Evolutionary conservation across 2,329 filamentous ascomycete species (phyloP).

Genomic region (Sphaerulina populicola): DNA sequence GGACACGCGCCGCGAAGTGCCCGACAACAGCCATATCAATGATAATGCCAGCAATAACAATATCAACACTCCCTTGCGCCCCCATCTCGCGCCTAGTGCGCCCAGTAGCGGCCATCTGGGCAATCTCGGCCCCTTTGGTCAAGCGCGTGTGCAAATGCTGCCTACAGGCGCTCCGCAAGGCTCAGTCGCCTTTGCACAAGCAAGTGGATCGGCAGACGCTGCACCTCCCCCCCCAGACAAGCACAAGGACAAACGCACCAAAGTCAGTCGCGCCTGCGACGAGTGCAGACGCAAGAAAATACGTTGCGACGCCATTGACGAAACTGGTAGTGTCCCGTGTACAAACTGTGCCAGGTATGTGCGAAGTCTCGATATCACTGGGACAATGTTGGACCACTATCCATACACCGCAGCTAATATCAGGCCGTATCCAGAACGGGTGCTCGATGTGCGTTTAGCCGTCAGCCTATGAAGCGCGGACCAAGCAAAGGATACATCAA

Average conservation of each 20-base stretch:
- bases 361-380: neutral
- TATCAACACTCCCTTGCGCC: neutral
- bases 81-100: neutral
- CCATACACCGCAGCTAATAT: neutral
- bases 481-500: slow-evolving; percentile 94
- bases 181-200: slow-evolving; percentile 20
- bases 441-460: slow-evolving; percentile 74
- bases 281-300: slow-evolving; percentile 84
- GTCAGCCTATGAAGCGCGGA: slow-evolving; percentile 69
- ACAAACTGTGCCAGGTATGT: slow-evolving; percentile 54
- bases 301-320: slow-evolving; percentile 73
- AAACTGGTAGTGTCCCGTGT: slow-evolving; percentile 64
- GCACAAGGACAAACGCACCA: slow-evolving; percentile 57
- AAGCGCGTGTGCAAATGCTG: neutral
- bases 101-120: neutral
- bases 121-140: neutral
- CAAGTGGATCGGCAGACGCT: slow-evolving; percentile 18
- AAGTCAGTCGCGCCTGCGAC: slow-evolving; percentile 81
- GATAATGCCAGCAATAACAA: neutral
- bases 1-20: neutral
- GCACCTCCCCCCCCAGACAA: slow-evolving; percentile 13
- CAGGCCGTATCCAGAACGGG: slow-evolving; percentile 40
- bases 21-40: too few species aligned
- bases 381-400: slow-evolving; percentile 41
- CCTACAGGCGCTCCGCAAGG: slow-evolving; percentile 13